Evolutionary conservation across 148 eudicot genomes (phyloP).

Genomic region (Amaranthus hypochondriacus): DNA sequence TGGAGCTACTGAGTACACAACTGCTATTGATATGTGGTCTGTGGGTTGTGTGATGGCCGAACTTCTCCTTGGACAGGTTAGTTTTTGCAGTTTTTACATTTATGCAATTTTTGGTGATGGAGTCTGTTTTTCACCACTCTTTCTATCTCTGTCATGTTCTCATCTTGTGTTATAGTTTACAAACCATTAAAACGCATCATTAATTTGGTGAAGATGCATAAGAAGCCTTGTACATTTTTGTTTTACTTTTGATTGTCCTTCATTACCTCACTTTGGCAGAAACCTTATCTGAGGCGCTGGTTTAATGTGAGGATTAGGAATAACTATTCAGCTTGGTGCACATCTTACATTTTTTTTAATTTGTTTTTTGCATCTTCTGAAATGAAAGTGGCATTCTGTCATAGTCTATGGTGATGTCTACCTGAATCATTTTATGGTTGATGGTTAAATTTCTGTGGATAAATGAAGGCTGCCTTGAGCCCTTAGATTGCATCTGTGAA

Average conservation of each 20-base stretch:
- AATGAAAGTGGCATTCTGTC: neutral
- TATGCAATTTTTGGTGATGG: neutral
- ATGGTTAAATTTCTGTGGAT: neutral
- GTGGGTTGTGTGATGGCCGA: constrained; percentile 91
- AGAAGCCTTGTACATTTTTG: neutral
- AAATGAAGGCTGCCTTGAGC: too few relatives aligned
- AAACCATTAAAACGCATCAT: neutral
- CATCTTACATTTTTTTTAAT: neutral
- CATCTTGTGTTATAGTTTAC: neutral
- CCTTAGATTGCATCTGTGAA: too few relatives aligned
- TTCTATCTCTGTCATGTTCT: neutral
- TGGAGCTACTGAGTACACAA: constrained; percentile 90
- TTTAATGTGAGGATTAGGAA: neutral
- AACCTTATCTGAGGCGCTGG: neutral
- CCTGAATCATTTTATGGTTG: neutral
- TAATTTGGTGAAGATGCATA: neutral
- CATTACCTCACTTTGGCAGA: neutral
- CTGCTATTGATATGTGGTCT: constrained; percentile 93
- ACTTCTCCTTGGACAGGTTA: constrained; percentile 75
- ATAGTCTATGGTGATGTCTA: neutral
- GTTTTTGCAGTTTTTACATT: neutral
- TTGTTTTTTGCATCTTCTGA: neutral
- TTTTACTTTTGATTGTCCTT: neutral
- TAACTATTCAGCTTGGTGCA: neutral
- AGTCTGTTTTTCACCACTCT: neutral